These are phyloP conservation scores for Austroboletus niveus DNA, from an alignment of 1,284 basidiomycete species.

Conservation along the genomic window DNA sequence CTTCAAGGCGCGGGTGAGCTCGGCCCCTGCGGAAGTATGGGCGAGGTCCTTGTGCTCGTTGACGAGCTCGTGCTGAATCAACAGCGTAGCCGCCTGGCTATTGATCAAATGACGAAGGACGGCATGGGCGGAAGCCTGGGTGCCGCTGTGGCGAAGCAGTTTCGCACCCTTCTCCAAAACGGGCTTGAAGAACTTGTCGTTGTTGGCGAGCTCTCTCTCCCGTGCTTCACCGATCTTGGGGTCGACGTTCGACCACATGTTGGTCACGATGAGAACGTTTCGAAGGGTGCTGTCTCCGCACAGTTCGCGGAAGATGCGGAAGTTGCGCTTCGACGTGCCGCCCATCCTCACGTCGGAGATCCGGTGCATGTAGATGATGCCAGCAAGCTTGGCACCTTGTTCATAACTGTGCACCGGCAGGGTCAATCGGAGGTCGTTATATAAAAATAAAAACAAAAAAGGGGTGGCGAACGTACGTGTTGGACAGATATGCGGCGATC, in stretches of 20 bases:
- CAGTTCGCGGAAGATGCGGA: conserved; percentile 48
- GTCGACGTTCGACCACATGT: conserved; percentile 48
- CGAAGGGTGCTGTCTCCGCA: conserved; percentile 49
- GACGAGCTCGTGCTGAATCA: conserved; percentile 43
- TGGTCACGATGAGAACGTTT: conserved; percentile 51
- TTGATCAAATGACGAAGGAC: conserved; percentile 35
- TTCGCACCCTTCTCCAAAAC: conserved; percentile 42
- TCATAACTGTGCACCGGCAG: conserved; percentile 36
- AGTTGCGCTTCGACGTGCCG: conserved; percentile 50
- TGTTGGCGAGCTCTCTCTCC: conserved; percentile 35
- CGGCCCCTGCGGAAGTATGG: conserved; percentile 41
- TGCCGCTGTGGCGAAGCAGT: conserved; percentile 36
- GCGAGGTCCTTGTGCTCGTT: conserved; percentile 38
- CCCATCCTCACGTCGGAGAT: conserved; percentile 53
- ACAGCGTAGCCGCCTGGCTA: conserved; percentile 33
- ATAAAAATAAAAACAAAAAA: no score
- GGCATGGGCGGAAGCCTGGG: conserved; percentile 25
- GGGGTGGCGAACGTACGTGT: conserved; percentile 25
- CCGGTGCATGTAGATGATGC: conserved; percentile 55
- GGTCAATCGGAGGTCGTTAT: not conserved
- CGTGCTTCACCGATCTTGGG: conserved; percentile 35
- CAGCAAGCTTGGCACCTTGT: conserved; percentile 41
- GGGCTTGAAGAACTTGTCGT: conserved; percentile 43
- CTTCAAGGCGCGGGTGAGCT: conserved; percentile 37
- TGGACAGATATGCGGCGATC: conserved; percentile 37